Evolutionary conservation across 768 basidiomycete species (phyloP).

Genomic region (Chalciporus sphaerocephalus): DNA sequence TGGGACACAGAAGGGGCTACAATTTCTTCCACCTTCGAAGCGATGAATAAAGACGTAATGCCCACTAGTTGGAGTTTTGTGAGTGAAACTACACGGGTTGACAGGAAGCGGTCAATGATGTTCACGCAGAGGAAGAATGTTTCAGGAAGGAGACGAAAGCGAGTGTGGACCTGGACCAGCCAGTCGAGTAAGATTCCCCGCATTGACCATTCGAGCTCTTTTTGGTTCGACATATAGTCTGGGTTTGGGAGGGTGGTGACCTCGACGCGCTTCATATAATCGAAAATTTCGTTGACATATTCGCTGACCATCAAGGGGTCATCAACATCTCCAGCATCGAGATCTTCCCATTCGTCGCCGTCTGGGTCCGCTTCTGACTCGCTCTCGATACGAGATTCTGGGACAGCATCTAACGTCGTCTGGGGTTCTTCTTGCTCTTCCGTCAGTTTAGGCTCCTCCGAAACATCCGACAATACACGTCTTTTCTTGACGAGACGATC

Average conservation of each 20-base stretch:
- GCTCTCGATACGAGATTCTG: slow-evolving; percentile 39
- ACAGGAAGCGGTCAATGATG: slow-evolving; percentile 76
- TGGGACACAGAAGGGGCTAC: slow-evolving; percentile 80
- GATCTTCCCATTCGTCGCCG: slow-evolving; percentile 76
- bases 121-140: slow-evolving; percentile 88
- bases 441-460: slow-evolving; percentile 41
- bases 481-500: slow-evolving; percentile 68
- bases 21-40: slow-evolving; percentile 92
- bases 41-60: slow-evolving; percentile 79
- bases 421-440: slow-evolving; percentile 38
- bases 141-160: slow-evolving; percentile 83
- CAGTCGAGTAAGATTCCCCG: slow-evolving; percentile 88
- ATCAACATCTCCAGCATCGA: slow-evolving; percentile 86
- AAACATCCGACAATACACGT: slow-evolving; percentile 63
- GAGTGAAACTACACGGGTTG: slow-evolving; percentile 67
- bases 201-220: slow-evolving; percentile 85
- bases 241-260: slow-evolving; percentile 76
- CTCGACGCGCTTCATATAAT: slow-evolving; percentile 84
- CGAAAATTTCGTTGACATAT: slow-evolving; percentile 91
- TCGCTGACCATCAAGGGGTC: slow-evolving; percentile 98
- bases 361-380: slow-evolving; percentile 65
- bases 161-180: slow-evolving; percentile 87
- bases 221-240: slow-evolving; percentile 80
- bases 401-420: slow-evolving; percentile 37
- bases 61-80: slow-evolving; percentile 90